Conservation (phyloP, 805 yeast genomes). For the Vanderwaltozyma tropicalis region DNA sequence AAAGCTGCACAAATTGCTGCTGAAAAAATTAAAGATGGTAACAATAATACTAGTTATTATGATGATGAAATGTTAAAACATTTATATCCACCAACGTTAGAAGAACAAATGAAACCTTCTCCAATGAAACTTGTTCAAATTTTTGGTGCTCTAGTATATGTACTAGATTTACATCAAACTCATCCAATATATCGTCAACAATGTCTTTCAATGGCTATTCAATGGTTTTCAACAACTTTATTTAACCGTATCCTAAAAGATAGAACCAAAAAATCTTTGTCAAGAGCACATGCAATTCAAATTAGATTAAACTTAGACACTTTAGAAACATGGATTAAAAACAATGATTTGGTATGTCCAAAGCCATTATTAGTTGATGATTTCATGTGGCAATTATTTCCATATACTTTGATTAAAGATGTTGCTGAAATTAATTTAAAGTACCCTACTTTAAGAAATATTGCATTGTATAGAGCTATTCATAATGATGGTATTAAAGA, state of each 20-base stretch:
- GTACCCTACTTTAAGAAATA: conserved; percentile 15
- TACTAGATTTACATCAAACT: conserved; percentile 69
- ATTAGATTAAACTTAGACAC: conserved; percentile 76
- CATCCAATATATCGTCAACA: conserved; percentile 72
- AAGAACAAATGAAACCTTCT: conserved; percentile 75
- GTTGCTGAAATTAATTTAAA: conserved; percentile 19
- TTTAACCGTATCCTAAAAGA: conserved; percentile 65
- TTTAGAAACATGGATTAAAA: conserved; percentile 87
- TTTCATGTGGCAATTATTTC: conserved; percentile 31
- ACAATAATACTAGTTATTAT: conserved; percentile 20
- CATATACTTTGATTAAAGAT: conserved; percentile 29
- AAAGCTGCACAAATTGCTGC: conserved; percentile 15
- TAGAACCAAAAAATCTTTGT: conserved; percentile 51
- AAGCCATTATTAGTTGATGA: conserved; percentile 30
- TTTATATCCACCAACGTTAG: conserved; percentile 76
- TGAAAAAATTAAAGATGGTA: conserved; percentile 5
- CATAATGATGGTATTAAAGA: conserved; percentile 1
- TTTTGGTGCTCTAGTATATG: conserved; percentile 79
- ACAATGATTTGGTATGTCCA: conserved; percentile 23
- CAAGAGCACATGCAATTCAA: conserved; percentile 82
- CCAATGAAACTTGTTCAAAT: conserved; percentile 80
- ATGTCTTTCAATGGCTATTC: conserved; percentile 64
- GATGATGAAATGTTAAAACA: conserved; percentile 67
- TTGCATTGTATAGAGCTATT: conserved; percentile 18
- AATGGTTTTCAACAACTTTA: conserved; percentile 61